Evolutionary conservation across 208 protist species (phyloP), one percentile per base, ranked within the genome.

Genomic region (Wallacemonas sp.): DNA sequence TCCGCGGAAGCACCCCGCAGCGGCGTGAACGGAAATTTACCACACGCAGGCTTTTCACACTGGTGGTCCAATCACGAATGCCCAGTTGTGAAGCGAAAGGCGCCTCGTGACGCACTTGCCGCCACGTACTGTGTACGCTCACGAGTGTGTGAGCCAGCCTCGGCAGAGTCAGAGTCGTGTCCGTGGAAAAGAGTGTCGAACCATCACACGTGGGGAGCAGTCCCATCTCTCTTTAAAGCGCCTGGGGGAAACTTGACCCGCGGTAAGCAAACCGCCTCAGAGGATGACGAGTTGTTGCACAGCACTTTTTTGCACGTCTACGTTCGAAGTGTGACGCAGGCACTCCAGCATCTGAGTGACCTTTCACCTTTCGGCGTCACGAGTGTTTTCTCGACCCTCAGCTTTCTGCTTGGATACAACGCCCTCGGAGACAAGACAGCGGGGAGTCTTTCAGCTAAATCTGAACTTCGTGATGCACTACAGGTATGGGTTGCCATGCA

Each of bases 291-390:
- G 15, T 29, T 64, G 50, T 24, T 59, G 29, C 33, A 59, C 22
- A 59, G 39, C 34, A 48, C 63, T 41, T 54, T 76, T 55, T 27
- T 71, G 37, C 53, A 58, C 48, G 27, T 76, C 19, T 76, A 71
- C 29, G 21, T 62, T 10, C 70, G 68, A 21, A 53, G 68, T n/a
- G 62, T 76, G 33, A 37, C 46, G 22, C 62, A 45, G 24, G 48
- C 57, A 33, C 41, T 76, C 27, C 32, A n/a, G 9, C 24, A 54
- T 22, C 3, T 69, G 27, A 37, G 53, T 29, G 32, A 45, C 13
- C 22, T 71, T 30, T 37, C 63, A 32, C 26, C 36, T 19, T 60
- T 53, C 42, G 42, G 22, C 55, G 37, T 66, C 15, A 63, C 63
- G 19, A 63, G 45, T 58, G 45, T 71, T 37, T 70, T 76, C 36